A percentile compares a stretch with the other conserved stretches of the same genome.
Evolutionary conservation across 2,329 filamentous ascomycete genomes (phyloP).

Genomic region (Exophiala sp.): DNA sequence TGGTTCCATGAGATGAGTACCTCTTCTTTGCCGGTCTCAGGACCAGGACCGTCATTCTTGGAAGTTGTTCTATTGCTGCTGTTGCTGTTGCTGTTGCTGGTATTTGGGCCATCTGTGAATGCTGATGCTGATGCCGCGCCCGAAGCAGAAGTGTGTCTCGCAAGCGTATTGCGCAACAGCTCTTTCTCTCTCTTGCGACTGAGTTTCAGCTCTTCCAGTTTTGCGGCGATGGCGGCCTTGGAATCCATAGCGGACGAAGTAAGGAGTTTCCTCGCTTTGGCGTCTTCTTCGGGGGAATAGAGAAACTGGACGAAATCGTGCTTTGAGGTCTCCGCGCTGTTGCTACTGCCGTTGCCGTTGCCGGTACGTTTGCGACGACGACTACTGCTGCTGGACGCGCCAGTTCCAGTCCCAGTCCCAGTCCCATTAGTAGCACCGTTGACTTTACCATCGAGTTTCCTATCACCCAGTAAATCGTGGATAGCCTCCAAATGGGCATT

Average conservation of each 20-base stretch:
- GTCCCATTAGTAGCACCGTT: conserved; percentile 24
- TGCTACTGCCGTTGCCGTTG: too few species aligned
- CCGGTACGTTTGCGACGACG: conserved; percentile 30
- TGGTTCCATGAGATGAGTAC: conserved; percentile 82
- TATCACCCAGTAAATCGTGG: conserved; percentile 74
- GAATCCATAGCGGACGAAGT: conserved; percentile 60
- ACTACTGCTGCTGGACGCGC: conserved; percentile 30
- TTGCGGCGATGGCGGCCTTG: conserved; percentile 70
- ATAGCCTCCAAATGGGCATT: conserved; percentile 97
- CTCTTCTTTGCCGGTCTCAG: conserved; percentile 47
- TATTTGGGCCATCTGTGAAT: background rate
- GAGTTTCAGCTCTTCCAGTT: conserved; percentile 71
- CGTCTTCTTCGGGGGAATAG: conserved; percentile 57
- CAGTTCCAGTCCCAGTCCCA: conserved; percentile 31
- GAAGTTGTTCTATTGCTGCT: conserved; percentile 22
- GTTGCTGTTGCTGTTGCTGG: conserved; percentile 4
- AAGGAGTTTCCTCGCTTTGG: conserved; percentile 42
- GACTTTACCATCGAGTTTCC: conserved; percentile 21
- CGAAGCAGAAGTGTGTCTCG: background rate
- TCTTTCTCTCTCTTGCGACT: conserved; percentile 44
- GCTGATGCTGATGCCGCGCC: background rate
- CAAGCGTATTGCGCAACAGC: conserved; percentile 13
- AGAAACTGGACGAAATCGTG: conserved; percentile 73
- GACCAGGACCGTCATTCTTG: conserved; percentile 18
- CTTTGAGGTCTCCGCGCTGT: conserved; percentile 36